phyloP scores from a whole-genome alignment of 371 early-diverging fungal genomes.

The Blakeslea trispora region DNA sequence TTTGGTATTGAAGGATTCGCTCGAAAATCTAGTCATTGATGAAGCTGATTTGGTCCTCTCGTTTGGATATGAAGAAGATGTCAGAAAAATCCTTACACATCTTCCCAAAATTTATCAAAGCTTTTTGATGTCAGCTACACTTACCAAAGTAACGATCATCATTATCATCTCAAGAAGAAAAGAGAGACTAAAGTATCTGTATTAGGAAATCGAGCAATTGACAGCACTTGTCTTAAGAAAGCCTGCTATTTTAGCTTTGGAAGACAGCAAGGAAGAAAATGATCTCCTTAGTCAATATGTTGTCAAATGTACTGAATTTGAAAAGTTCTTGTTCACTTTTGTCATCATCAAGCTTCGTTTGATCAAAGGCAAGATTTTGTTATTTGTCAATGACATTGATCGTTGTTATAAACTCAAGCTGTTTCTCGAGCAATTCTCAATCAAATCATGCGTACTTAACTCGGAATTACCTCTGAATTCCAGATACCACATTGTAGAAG shows the following conservation, averaged over 20 bases:
- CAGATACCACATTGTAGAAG: constrained; percentile 91
- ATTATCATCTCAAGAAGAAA: not conserved
- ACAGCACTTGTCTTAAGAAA: constrained; percentile 83
- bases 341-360: constrained; percentile 89
- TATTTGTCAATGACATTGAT: constrained; percentile 95
- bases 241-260: constrained; percentile 80
- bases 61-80: constrained; percentile 90
- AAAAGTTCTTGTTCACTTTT: constrained; percentile 88
- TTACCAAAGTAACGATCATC: constrained; percentile 60
- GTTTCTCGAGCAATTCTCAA: constrained; percentile 95
- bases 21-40: constrained; percentile 90
- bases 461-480: constrained; percentile 93
- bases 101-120: constrained; percentile 87
- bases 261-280: constrained; percentile 72
- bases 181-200: not conserved
- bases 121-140: constrained; percentile 89
- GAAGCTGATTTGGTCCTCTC: constrained; percentile 94
- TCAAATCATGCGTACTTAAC: constrained; percentile 88
- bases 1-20: constrained; percentile 58
- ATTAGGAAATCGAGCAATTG: constrained; percentile 75
- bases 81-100: constrained; percentile 67
- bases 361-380: constrained; percentile 86
- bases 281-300: constrained; percentile 77
- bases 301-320: constrained; percentile 74
- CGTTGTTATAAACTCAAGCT: constrained; percentile 90